Evolutionary conservation across 177 flowering plant species (phyloP), one percentile per base, ranked within the genome.

Genomic region (Vitis hybrid): DNA sequence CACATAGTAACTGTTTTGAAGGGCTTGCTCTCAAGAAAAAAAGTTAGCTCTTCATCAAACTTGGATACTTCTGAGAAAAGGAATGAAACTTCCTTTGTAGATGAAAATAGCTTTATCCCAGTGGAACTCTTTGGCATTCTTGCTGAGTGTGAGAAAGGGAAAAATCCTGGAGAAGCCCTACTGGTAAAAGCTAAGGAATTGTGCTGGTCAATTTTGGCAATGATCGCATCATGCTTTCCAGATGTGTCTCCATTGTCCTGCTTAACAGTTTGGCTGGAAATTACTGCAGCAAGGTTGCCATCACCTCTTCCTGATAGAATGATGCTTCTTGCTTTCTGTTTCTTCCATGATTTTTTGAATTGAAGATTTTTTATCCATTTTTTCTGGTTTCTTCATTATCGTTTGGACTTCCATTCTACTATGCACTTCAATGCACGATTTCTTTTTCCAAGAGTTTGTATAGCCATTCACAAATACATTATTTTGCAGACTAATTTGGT

Each of bases 261-360:
- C 86, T 77, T 95, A 71, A 88, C 94, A 63, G 93, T 90, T 70
- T 95, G 99, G 99, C 86, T 95, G 72, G 99, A 95, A 84, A 93
- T 95, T 49, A 95, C 97, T 48, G 99, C 98, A 62, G 94, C 99
- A 78, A 93, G 98, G 99, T 95, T 51, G 61, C 59, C 13, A 9
- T 5, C 65, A 57, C 58, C 57, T 31, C 48, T 49, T 52, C 18
- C 61, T 22, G 13, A 26, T 69, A 55, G 50, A 61, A 31, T 52
- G 20, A 63, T 72, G 20, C 48, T 73, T 59, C 55, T 63, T 52
- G 13, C n/a, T 63, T 16, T 3, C 57, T 19, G 45, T 59, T n/a
- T 16, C 14, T 3, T 63, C 39, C 54, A 16, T 10, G 20, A 3
- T 9, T 61, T 53, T 63, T 29, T 15, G 54, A 54, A 13, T 65